These are phyloP conservation scores for Eucalyptus camaldulensis DNA, from an alignment of 345 rosid species.

Conservation along the genomic window DNA sequence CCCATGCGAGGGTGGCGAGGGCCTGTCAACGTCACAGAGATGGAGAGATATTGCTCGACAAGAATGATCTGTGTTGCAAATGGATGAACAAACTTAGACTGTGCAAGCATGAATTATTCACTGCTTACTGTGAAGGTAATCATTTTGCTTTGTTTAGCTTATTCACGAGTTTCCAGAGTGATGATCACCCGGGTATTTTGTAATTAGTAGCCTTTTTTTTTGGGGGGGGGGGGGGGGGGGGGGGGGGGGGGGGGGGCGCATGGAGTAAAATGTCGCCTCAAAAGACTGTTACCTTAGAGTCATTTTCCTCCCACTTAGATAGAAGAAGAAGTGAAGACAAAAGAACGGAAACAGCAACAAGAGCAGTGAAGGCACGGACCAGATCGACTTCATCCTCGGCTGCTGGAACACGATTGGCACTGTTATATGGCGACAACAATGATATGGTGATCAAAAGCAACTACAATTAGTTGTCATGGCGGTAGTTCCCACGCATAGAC, in stretches of 20 bases:
- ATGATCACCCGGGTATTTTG: background rate
- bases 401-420: background rate
- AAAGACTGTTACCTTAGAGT: background rate
- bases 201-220: background rate
- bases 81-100: background rate
- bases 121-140: background rate
- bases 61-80: background rate
- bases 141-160: background rate
- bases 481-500: background rate
- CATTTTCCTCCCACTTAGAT: background rate
- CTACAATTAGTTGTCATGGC: background rate
- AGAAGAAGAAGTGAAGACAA: background rate
- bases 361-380: background rate
- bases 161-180: background rate
- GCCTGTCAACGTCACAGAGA: background rate
- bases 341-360: background rate
- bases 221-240: too few species aligned
- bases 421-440: background rate
- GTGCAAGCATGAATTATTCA: background rate
- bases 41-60: background rate
- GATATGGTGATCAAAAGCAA: accelerated
- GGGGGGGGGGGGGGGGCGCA: too few species aligned
- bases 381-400: background rate
- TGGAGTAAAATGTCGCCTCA: background rate
- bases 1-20: background rate